phyloP scores from a whole-genome alignment of 75 land plant species.

The Gnetum montanum region DNA sequence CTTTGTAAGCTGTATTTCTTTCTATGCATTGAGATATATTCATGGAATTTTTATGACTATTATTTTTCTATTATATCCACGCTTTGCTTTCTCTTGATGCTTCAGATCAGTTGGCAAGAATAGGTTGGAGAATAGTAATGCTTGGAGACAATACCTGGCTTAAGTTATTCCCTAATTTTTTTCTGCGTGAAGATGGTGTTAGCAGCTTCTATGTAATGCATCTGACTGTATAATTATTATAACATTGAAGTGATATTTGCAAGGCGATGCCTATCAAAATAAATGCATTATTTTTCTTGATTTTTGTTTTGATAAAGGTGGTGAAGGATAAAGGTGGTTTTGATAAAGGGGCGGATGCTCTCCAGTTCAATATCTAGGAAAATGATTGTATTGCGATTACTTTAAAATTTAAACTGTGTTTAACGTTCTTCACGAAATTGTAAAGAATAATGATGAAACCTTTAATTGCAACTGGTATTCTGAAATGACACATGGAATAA shows the following conservation, averaged over 20 bases:
- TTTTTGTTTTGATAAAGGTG: background rate
- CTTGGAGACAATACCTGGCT: conserved; percentile 96
- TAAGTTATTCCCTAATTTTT: conserved; percentile 68
- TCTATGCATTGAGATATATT: background rate
- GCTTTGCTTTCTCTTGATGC: background rate
- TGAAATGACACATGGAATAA: too few species aligned
- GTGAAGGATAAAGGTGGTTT: background rate
- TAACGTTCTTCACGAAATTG: too few species aligned
- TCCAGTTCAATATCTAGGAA: too few species aligned
- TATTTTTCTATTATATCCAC: conserved; percentile 1
- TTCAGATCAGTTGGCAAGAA: conserved; percentile 55
- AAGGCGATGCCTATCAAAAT: too few species aligned
- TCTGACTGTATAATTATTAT: background rate
- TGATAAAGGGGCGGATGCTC: background rate
- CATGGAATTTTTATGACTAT: too few species aligned
- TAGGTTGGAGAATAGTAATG: conserved; percentile 90
- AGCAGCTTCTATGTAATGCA: conserved; percentile 90
- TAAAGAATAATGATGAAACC: too few species aligned
- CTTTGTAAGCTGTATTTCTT: conserved; percentile 65
- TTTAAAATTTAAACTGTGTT: too few species aligned
- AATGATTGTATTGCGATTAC: too few species aligned
- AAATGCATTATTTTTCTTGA: background rate
- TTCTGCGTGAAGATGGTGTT: conserved; percentile 85
- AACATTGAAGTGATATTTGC: too few species aligned
- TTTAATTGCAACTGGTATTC: too few species aligned